Evolutionary conservation across 306 rosid species (phyloP), one percentile per base, ranked within the genome.

Genomic region (Inga laurina): DNA sequence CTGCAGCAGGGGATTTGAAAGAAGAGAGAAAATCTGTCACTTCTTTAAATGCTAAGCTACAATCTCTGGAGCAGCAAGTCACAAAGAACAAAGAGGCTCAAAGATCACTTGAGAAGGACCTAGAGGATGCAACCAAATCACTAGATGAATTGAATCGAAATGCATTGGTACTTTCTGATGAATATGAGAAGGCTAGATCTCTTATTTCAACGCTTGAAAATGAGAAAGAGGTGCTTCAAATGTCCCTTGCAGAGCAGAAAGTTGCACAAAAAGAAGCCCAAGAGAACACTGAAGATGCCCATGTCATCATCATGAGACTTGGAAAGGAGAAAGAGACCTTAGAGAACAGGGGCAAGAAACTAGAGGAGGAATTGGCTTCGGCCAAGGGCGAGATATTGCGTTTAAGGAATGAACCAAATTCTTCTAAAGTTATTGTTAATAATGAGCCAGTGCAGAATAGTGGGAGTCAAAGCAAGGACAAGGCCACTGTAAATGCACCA

Each of bases 281-380:
- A 27, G 97, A 96, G 76, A 91, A 89, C 89, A 82, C 91, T 77
- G 97, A 94, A 90, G 95, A 94, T 77, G 97, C 93, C n/a, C 98
- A 91, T 68, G 84, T 83, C 80, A 86, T 96, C 77, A 90, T 91
- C 86, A 84, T 85, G 88, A 88, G 79, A 86, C 97, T 94, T 27
- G 77, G 77, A 34, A 85, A 75, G 49, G 98, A 91, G 72, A 92
- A 94, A 85, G 97, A 82, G 37, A 87, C 56, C 75, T 87, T 94
- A 75, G 94, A 90, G 82, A 92, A 86, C 82, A 89, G 69, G 86
- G 86, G 86, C n/a, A 92, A 89, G 84, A 94, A 92, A 77, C 86
- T 94, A 52, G 37, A 92, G 85, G 91, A 84, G 84, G 91, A 96
- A 49, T 78, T 96, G 91, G 93, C 88, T 89, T 84, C 92, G 37